A percentile compares a stretch with the other conserved stretches of the same genome.
These are phyloP conservation scores for Fusarium sp. DNA, from an alignment of 2,329 filamentous ascomycete species.

Conservation along the genomic window DNA sequence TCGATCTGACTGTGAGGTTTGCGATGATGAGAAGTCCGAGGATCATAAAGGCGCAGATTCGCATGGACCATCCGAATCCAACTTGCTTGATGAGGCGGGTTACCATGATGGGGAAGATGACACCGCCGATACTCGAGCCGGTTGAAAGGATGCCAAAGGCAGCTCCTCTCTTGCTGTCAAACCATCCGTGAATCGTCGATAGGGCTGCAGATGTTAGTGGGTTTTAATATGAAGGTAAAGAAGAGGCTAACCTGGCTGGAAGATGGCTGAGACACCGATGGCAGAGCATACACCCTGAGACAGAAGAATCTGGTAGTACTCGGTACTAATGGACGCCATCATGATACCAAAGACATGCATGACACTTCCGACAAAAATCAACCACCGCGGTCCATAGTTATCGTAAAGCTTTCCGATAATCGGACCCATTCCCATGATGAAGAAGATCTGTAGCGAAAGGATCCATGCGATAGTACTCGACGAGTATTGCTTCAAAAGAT, in stretches of 20 bases:
- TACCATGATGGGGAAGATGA: slow-evolving; percentile 54
- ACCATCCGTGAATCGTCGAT: slow-evolving; percentile 47
- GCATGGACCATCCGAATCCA: slow-evolving; percentile 54
- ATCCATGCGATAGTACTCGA: slow-evolving; percentile 70
- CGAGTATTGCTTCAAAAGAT: slow-evolving; percentile 58
- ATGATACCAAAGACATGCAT: slow-evolving; percentile 69
- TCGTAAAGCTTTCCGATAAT: slow-evolving; percentile 72
- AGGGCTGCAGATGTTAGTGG: slow-evolving; percentile 32
- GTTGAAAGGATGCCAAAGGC: slow-evolving; percentile 50
- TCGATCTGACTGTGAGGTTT: slow-evolving; percentile 43
- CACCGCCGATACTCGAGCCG: slow-evolving; percentile 50
- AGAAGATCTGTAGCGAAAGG: slow-evolving; percentile 63
- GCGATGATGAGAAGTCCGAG: slow-evolving; percentile 46
- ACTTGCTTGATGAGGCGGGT: slow-evolving; percentile 46
- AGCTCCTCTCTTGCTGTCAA: slow-evolving; percentile 45
- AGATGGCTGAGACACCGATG: slow-evolving; percentile 48
- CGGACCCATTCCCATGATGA: slow-evolving; percentile 65
- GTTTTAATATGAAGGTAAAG: background rate
- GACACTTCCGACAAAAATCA: slow-evolving; percentile 62
- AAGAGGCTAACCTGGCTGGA: slow-evolving; percentile 41
- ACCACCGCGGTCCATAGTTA: slow-evolving; percentile 65
- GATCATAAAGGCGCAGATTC: slow-evolving; percentile 50
- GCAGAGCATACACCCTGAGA: slow-evolving; percentile 51
- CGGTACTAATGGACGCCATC: slow-evolving; percentile 63
- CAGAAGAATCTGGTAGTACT: slow-evolving; percentile 54